Conservation (phyloP, 2,329 filamentous ascomycete genomes). For the Alternaria hordeiaustralica region DNA sequence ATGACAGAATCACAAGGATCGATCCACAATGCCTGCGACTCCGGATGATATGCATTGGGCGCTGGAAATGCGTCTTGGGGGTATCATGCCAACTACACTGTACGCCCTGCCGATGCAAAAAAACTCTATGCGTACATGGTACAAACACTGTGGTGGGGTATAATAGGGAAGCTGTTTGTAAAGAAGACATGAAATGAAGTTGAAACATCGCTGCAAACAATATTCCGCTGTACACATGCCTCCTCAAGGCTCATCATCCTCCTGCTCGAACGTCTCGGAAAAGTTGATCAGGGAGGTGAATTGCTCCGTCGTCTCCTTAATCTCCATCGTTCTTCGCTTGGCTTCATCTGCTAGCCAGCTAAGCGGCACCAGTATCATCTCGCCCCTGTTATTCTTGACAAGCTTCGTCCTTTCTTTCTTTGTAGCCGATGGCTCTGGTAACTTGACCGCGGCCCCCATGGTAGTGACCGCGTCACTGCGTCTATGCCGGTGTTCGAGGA, state of each 20-base stretch:
- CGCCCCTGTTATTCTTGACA: slow-evolving; percentile 20
- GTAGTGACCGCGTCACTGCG: slow-evolving; percentile 30
- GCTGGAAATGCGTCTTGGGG: neutral
- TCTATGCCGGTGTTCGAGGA: slow-evolving; percentile 54
- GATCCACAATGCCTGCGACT: neutral
- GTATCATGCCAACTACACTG: neutral
- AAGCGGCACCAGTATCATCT: slow-evolving; percentile 33
- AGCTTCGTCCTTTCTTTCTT: slow-evolving; percentile 29
- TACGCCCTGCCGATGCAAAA: neutral
- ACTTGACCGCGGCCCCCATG: neutral
- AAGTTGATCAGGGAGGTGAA: slow-evolving; percentile 40
- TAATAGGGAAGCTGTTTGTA: neutral
- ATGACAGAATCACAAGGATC: neutral
- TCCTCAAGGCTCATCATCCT: slow-evolving; percentile 11
- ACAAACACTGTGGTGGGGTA: neutral
- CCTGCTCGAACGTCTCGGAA: slow-evolving; percentile 33
- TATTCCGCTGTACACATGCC: neutral
- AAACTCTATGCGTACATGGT: neutral
- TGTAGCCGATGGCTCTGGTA: slow-evolving; percentile 5
- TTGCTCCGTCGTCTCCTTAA: slow-evolving; percentile 15
- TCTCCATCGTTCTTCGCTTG: slow-evolving; percentile 12
- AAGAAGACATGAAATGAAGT: neutral
- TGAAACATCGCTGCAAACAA: neutral
- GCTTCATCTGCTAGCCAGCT: slow-evolving; percentile 30
- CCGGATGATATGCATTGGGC: neutral